These are phyloP conservation scores for Rhodamnia rubescens DNA, from an alignment of 345 rosid genomes.

Conservation along the genomic window DNA sequence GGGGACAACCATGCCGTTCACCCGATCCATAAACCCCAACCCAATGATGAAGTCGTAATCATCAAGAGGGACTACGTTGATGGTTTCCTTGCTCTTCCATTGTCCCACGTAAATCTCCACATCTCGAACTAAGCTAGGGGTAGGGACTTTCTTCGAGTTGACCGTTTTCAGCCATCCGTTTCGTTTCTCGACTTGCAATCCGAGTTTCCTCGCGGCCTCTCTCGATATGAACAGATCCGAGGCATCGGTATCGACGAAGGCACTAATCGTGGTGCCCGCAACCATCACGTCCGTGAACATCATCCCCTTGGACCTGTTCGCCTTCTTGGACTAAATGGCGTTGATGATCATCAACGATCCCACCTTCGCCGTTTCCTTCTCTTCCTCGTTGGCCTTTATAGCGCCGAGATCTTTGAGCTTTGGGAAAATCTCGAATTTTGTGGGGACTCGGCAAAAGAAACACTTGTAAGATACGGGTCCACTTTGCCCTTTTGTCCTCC, in stretches of 20 bases:
- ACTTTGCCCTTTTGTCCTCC: too few species aligned
- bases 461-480: too few species aligned
- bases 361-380: neutral
- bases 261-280: neutral
- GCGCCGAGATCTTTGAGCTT: too few species aligned
- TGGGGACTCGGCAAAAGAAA: too few species aligned
- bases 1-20: too few species aligned
- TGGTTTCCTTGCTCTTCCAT: too few species aligned
- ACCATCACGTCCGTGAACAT: neutral
- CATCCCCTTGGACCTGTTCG: neutral
- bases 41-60: too few species aligned
- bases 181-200: neutral
- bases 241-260: neutral
- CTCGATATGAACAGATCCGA: neutral
- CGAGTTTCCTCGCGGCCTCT: neutral
- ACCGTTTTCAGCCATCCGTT: neutral
- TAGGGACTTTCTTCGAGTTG: neutral
- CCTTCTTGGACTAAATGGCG: neutral
- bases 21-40: too few species aligned
- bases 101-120: too few species aligned
- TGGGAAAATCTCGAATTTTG: too few species aligned
- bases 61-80: too few species aligned
- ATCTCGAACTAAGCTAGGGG: too few species aligned
- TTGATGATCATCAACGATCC: neutral
- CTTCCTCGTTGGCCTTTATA: neutral